A percentile compares a stretch with the other conserved stretches of the same genome.
Conservation (phyloP, 257 asterid species). For the Salvia rosmarinus region DNA sequence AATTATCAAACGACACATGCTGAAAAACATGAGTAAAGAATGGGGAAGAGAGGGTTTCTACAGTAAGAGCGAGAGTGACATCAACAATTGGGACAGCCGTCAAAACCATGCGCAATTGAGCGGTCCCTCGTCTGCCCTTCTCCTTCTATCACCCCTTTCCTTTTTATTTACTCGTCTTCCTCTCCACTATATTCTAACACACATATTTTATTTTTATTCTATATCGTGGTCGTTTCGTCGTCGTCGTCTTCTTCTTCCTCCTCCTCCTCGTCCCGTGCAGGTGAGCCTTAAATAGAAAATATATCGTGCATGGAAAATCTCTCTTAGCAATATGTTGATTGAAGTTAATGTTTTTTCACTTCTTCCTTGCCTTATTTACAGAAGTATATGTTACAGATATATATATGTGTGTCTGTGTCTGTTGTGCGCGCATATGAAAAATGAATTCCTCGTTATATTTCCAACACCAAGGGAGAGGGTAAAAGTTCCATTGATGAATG, state of each 20-base stretch:
- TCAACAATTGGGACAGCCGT: conserved; percentile 59
- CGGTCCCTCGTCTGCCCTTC: conserved; percentile 47
- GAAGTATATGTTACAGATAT: too few species aligned
- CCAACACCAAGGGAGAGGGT: too few species aligned
- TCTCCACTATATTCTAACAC: not conserved
- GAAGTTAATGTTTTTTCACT: too few species aligned
- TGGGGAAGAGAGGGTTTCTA: not conserved
- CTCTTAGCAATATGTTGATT: not conserved
- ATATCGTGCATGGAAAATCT: not conserved
- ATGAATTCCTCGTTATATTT: too few species aligned
- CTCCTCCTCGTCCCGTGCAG: conserved; percentile 31
- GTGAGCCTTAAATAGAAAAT: not conserved
- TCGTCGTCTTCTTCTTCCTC: conserved; percentile 2
- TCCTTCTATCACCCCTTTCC: not conserved
- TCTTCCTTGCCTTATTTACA: too few species aligned
- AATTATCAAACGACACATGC: not conserved
- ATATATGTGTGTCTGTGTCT: too few species aligned
- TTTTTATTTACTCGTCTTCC: conserved; percentile 22
- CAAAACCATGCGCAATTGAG: conserved; percentile 70
- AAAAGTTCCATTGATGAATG: too few species aligned
- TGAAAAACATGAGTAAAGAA: not conserved
- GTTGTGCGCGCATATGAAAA: too few species aligned
- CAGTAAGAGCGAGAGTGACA: conserved; percentile 39
- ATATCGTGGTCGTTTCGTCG: too few species aligned
- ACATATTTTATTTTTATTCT: not conserved